Evolutionary conservation across 2,329 filamentous ascomycete genomes (phyloP).

Genomic region (Colletotrichum coccodes): DNA sequence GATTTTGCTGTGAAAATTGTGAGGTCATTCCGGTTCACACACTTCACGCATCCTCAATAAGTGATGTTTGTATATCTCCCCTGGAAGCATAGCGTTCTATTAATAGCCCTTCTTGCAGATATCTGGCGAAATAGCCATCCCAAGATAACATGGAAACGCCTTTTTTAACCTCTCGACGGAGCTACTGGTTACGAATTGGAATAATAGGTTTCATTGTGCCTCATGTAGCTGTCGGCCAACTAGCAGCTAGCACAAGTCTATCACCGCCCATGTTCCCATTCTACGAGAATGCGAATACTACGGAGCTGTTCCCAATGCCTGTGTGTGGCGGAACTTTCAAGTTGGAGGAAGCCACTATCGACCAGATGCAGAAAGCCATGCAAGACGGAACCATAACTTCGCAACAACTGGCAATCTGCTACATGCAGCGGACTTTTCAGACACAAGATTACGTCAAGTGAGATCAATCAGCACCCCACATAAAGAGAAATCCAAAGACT

Average conservation of each 20-base stretch:
- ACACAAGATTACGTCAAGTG: slow-evolving; percentile 73
- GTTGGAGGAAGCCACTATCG: slow-evolving; percentile 76
- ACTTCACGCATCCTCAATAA: too few species aligned
- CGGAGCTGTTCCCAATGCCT: slow-evolving; percentile 68
- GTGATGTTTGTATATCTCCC: too few species aligned
- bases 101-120: too few species aligned
- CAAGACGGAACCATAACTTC: slow-evolving; percentile 63
- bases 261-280: neutral
- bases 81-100: too few species aligned
- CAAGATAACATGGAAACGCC: too few species aligned
- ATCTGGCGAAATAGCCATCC: too few species aligned
- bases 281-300: slow-evolving; percentile 45
- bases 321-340: slow-evolving; percentile 64
- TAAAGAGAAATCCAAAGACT: neutral
- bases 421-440: slow-evolving; percentile 69
- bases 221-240: neutral
- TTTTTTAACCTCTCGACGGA: too few species aligned
- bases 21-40: too few species aligned
- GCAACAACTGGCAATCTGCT: slow-evolving; percentile 69
- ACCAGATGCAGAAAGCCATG: slow-evolving; percentile 71
- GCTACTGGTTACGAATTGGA: too few species aligned
- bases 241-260: neutral
- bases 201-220: neutral
- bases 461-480: slow-evolving; percentile 31
- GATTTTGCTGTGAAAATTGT: too few species aligned